Base-by-base conservation (phyloP, 2,329 filamentous ascomycete species). In the Chaetomium strumarium region DNA sequence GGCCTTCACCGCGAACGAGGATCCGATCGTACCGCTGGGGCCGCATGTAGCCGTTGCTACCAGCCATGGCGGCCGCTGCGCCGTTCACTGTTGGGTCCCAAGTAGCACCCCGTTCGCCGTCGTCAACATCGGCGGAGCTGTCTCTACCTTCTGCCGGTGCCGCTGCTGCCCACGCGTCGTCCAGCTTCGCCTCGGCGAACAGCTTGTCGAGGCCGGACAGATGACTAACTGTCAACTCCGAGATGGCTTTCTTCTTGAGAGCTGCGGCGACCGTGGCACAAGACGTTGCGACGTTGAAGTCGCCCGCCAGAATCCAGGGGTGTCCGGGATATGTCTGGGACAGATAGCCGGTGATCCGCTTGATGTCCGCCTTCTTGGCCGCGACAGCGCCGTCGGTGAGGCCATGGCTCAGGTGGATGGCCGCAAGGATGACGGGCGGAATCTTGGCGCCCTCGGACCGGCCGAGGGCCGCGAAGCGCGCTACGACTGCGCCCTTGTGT, bases 1-100 rank as follows among this genome's bases (percentile, higher is more conserved):
- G 38, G 3, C 65, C 70, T 14, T 70, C 66, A 7, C 69, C 67
- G 41, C 73, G 77, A 33, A 82, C 65, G 2, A 85, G 66, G 41
- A 87, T 81, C 33, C 83, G 74, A 60, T 86, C 83, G 55, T 86
- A 86, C 44, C 84, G 69, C 61, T 86, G 83, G 2, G 84, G 82
- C 17, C 80, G 72, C 58, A 75, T 75, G 44, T 79, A 73, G 43
- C 71, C 66, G 1, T 74, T 73, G 42, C 63, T 69, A 3, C 71
- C 71, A 1, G 77, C 74, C 3, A 75, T 74, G 11, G 72, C 68
- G 1, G 75, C 73, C 3, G 83, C 82, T 12, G 84, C 69, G 1
- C 66, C 63, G 59, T 87, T 87, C 6, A 67, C 67, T 2, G 67
- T 67, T 0, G 83, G 83, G 60, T 86, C 77, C 62, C 84, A 86